phyloP scores from a whole-genome alignment of 306 rosid genomes.

The Begonia peltatifolia region DNA sequence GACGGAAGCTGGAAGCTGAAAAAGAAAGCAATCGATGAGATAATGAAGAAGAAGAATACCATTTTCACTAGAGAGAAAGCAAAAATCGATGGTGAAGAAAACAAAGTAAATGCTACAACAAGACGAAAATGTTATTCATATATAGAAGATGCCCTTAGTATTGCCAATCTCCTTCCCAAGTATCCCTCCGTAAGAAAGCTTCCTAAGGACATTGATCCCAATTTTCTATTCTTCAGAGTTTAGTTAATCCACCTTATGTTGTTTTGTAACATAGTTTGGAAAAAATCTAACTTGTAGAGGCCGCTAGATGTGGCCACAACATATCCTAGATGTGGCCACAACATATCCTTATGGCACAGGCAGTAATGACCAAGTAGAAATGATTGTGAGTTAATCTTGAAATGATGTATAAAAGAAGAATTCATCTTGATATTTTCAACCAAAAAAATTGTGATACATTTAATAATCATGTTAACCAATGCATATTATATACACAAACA shows the following conservation, averaged over 20 bases:
- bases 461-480: no score
- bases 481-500: no score
- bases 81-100: neutral
- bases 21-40: constrained; percentile 24
- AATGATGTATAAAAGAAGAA: no score
- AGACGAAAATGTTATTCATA: constrained; percentile 13
- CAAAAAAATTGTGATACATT: no score
- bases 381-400: no score
- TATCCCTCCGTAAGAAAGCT: constrained; percentile 36
- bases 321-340: no score
- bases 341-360: no score
- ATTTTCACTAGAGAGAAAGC: no score
- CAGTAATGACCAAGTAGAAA: no score
- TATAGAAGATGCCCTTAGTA: constrained; percentile 28
- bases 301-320: no score
- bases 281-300: no score
- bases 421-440: no score
- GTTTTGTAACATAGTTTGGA: neutral
- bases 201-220: constrained; percentile 23
- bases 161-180: constrained; percentile 45
- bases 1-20: constrained; percentile 53
- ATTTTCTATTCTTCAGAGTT: constrained; percentile 31
- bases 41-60: constrained; percentile 11
- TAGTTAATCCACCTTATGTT: constrained; percentile 10
- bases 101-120: constrained; percentile 12